A percentile compares a stretch with the other conserved stretches of the same genome.
phyloP scores from a whole-genome alignment of 2,329 filamentous ascomycete genomes.

The Fusarium proliferatum region DNA sequence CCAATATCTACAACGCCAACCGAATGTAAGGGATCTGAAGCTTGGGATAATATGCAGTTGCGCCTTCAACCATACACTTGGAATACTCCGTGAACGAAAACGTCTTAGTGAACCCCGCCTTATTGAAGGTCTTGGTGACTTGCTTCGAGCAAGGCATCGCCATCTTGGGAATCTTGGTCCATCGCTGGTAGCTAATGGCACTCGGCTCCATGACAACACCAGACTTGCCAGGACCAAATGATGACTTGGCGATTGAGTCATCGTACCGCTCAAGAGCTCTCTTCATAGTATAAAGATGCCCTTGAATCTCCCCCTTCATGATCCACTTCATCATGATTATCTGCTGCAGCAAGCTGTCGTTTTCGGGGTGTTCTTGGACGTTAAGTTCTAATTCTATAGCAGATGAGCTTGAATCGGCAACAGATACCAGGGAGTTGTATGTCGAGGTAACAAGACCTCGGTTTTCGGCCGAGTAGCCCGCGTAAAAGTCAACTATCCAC shows the following conservation, averaged over 20 bases:
- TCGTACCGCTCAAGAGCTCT: not conserved
- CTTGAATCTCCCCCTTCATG: not conserved
- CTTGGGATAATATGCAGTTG: not conserved
- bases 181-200: not conserved
- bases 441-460: not conserved
- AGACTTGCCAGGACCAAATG: not conserved
- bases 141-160: not conserved
- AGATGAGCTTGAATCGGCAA: not conserved
- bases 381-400: not conserved
- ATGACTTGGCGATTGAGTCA: not conserved
- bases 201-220: not conserved
- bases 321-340: not conserved
- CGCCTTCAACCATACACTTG: not conserved
- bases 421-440: not conserved
- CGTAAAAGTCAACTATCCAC: not conserved
- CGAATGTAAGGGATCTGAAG: not conserved
- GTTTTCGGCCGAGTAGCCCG: not conserved
- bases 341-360: not conserved
- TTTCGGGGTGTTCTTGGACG: not conserved
- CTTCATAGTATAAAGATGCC: not conserved
- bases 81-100: not conserved
- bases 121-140: not conserved
- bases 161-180: not conserved
- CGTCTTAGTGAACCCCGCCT: rapidly evolving
- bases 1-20: not conserved